phyloP scores from a whole-genome alignment of 192 early-diverging fungal genomes.

The Coemansia sp. region DNA sequence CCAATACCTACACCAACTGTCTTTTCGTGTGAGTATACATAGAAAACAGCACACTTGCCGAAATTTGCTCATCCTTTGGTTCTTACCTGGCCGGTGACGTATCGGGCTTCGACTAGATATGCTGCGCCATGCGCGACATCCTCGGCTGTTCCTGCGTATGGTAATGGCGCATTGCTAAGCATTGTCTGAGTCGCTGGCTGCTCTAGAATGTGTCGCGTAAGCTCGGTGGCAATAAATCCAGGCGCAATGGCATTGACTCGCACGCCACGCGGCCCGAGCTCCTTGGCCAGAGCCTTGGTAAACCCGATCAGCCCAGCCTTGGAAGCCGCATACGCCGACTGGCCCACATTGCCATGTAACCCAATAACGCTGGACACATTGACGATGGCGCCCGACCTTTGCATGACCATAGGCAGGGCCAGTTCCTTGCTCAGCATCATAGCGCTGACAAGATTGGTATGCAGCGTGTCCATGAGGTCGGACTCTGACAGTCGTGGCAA shows the following conservation, averaged over 20 bases:
- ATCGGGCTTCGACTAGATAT: slow-evolving; percentile 31
- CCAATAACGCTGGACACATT: slow-evolving; percentile 85
- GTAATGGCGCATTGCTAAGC: slow-evolving; percentile 24
- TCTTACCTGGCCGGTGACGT: slow-evolving; percentile 41
- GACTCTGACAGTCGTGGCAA: slow-evolving; percentile 43
- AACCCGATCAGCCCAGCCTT: slow-evolving; percentile 86
- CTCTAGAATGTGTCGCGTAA: slow-evolving; percentile 11
- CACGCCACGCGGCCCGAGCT: slow-evolving; percentile 67
- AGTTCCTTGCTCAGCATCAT: slow-evolving; percentile 59
- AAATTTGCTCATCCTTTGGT: too few relatives aligned
- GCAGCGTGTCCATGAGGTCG: slow-evolving; percentile 58
- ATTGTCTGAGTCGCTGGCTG: slow-evolving; percentile 14
- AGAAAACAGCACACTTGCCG: too few relatives aligned
- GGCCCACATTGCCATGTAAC: slow-evolving; percentile 33
- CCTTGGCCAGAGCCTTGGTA: slow-evolving; percentile 78
- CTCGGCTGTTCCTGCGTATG: slow-evolving; percentile 10
- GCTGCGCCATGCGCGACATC: slow-evolving; percentile 41
- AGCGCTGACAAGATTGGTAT: slow-evolving; percentile 69
- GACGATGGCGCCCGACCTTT: slow-evolving; percentile 63
- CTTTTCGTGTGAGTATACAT: too few relatives aligned
- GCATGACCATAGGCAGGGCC: slow-evolving; percentile 4
- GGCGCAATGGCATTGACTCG: slow-evolving; percentile 83
- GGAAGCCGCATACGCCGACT: slow-evolving; percentile 73
- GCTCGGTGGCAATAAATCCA: slow-evolving; percentile 76
- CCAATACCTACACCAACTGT: slow-evolving; percentile 30